Evolutionary conservation across 2,329 filamentous ascomycete species (phyloP).

Genomic region (Pseudogymnoascus destructans): DNA sequence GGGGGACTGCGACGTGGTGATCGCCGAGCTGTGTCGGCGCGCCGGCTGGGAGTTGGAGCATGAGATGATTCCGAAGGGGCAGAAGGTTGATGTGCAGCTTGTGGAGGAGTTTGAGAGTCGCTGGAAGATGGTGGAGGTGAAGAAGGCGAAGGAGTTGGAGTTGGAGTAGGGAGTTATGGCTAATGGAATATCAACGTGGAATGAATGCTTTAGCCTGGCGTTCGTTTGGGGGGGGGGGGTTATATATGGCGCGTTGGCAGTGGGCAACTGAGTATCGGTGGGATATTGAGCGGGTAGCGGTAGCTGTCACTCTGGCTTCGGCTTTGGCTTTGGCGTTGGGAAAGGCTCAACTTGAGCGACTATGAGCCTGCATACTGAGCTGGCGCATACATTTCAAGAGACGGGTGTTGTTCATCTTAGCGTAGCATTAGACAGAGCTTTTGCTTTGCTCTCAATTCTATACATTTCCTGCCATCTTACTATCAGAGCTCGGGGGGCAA

Average conservation of each 20-base stretch:
- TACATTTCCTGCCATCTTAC: not conserved
- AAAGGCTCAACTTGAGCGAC: not conserved
- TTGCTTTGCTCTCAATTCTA: not conserved
- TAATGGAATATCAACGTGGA: not conserved
- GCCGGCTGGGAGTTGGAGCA: slow-evolving; percentile 71
- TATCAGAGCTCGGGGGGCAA: not conserved
- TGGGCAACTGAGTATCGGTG: not conserved
- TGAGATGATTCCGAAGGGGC: slow-evolving; percentile 60
- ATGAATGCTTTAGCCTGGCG: not conserved
- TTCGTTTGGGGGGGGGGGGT: not conserved
- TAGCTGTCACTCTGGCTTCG: not conserved
- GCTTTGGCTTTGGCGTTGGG: not conserved
- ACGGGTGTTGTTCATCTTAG: not conserved
- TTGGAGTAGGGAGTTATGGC: not conserved
- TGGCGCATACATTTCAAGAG: slow-evolving; percentile 1
- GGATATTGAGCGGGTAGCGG: not conserved
- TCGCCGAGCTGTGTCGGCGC: slow-evolving; percentile 71
- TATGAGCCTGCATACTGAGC: not conserved
- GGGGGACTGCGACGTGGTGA: slow-evolving; percentile 87
- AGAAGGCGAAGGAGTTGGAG: not conserved
- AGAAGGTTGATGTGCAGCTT: slow-evolving; percentile 43
- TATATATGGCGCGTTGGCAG: not conserved
- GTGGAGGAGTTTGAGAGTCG: slow-evolving; percentile 35
- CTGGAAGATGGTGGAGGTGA: slow-evolving; percentile 14
- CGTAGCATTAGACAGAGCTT: not conserved